A percentile compares a stretch with the other conserved stretches of the same genome.
Evolutionary conservation across 73 alveolate species (phyloP).

Genomic region (Paramecium primaurelia): DNA sequence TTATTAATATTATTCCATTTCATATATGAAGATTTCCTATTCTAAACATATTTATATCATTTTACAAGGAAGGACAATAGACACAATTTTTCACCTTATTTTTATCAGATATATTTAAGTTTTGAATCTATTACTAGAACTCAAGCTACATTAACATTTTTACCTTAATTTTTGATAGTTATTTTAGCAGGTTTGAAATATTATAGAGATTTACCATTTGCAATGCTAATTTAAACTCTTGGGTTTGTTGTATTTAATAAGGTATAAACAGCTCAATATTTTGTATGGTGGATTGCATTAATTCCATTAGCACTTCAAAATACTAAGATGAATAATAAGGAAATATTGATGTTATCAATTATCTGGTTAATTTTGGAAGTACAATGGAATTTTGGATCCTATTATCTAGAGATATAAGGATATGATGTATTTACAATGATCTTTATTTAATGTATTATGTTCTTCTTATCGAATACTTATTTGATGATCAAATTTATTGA

Average conservation of each 20-base stretch:
- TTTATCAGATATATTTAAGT: conserved; percentile 85
- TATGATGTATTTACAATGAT: conserved; percentile 36
- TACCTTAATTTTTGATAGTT: conserved; percentile 80
- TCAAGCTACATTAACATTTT: conserved; percentile 79
- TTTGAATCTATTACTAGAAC: conserved; percentile 71
- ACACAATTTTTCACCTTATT: conserved; percentile 94
- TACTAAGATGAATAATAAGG: conserved; percentile 1
- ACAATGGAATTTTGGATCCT: conserved; percentile 57
- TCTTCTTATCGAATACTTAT: not conserved
- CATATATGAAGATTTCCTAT: conserved; percentile 83
- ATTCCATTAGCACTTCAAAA: conserved; percentile 47
- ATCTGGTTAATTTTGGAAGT: conserved; percentile 53
- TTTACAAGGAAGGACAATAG: conserved; percentile 91
- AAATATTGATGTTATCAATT: not conserved
- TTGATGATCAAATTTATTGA: not conserved
- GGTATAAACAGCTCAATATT: conserved; percentile 95
- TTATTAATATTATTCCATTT: conserved; percentile 73
- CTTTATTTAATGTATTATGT: not conserved
- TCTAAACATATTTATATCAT: conserved; percentile 93
- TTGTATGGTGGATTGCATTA: conserved; percentile 59
- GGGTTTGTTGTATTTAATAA: conserved; percentile 93
- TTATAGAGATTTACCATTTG: conserved; percentile 79
- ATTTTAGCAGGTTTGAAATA: conserved; percentile 74
- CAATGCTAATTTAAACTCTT: conserved; percentile 81
- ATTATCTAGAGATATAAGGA: conserved; percentile 50